Evolutionary conservation across 1,284 basidiomycete species (phyloP).

Genomic region (Schizopora paradoxa): DNA sequence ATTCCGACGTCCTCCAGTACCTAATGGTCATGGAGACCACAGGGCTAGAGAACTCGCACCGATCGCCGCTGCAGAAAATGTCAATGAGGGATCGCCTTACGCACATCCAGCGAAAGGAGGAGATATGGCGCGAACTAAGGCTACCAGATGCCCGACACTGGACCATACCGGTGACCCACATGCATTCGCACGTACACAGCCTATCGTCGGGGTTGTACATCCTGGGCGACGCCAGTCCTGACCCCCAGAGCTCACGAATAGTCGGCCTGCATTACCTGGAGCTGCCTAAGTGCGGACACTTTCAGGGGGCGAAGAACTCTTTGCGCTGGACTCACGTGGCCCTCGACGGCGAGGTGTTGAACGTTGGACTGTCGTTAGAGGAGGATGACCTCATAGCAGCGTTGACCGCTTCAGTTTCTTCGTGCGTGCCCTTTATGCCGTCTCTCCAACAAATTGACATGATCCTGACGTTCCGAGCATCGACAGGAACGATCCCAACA

Average conservation of each 20-base stretch:
- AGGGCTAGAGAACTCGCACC: conserved; percentile 8
- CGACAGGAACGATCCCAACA: conserved; percentile 25
- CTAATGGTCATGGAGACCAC: conserved; percentile 5
- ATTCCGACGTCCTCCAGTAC: conserved; percentile 11
- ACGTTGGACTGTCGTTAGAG: conserved; percentile 40
- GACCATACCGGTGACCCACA: conserved; percentile 9
- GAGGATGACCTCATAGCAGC: conserved; percentile 45
- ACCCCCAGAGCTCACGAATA: conserved; percentile 11
- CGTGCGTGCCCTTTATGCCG: background rate
- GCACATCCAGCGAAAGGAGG: conserved; percentile 9
- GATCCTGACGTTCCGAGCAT: background rate
- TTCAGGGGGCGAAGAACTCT: background rate
- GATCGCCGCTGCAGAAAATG: background rate
- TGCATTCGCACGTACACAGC: conserved; percentile 12
- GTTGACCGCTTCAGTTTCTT: conserved; percentile 10
- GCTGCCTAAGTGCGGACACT: conserved; percentile 12
- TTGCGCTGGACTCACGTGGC: conserved; percentile 7
- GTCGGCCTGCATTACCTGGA: conserved; percentile 10
- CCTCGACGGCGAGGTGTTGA: conserved; percentile 21
- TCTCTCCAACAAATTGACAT: conserved; percentile 23
- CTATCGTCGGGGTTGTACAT: conserved; percentile 12
- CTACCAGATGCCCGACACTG: conserved; percentile 3
- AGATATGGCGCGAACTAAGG: conserved; percentile 7
- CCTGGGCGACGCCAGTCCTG: conserved; percentile 12
- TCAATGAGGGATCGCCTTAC: conserved; percentile 10